Base-by-base conservation (phyloP, 495 filamentous ascomycete species). In the Daldinia grandis region DNA sequence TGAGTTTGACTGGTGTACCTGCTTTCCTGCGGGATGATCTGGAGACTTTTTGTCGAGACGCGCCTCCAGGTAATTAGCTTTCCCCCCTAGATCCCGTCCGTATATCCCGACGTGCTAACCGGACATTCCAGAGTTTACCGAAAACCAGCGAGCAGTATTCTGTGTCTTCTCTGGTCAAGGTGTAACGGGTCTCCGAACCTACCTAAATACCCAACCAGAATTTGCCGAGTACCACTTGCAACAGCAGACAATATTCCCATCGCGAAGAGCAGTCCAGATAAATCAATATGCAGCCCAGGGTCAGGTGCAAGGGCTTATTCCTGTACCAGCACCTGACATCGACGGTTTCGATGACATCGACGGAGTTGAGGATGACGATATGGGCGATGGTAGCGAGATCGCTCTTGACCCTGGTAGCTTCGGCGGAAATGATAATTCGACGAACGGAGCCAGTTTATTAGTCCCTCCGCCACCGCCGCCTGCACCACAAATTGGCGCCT, bases 101-200 rank as follows among this genome's bases (percentile, higher is more conserved):
- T 47, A 10, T 8, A 10, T 8, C 1, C 25, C 10, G n/a, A 47
- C 12, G 62, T 47, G 37, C 67, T 80, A 84, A 74, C 83, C 60
- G 15, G 9, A 37, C 50, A 6, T 58, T 24, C 55, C 17, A 90
- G 96, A 98, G 80, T 99, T 99, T 76, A 98, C 94, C 33, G 90
- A 95, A 6, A 93, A 97, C 74, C 95, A 99, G 76, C 89, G 95
- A 61, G 89, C 92, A 8, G 93, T 98, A 21, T 99, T 96, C 78
- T 99, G 96, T 77, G 96, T 99, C 44, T 99, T 98, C 79, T 97
- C 93, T 17, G 95, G 96, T 9, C 82, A 87, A 37, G 94, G 94
- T 21, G 96, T 99, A 28, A 83, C 82, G 33, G 84, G 85, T 53
- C 87, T 99, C 4, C 93, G 96, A 25, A 81, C 87, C 25, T 89